Conservation (phyloP, 306 rosid genomes). For the Gillenia trifoliata region DNA sequence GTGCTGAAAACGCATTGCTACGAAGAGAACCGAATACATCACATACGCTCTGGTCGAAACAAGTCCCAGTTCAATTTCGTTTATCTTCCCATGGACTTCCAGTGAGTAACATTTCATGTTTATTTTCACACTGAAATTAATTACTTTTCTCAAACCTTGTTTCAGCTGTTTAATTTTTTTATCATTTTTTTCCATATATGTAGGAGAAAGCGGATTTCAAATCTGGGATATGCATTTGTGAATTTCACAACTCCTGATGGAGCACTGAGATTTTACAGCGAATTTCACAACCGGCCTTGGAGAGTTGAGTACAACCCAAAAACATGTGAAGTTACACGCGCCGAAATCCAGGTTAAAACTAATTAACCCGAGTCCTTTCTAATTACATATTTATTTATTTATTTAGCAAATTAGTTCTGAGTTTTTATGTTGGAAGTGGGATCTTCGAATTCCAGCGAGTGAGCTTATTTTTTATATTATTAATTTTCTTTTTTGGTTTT, state of each 20-base stretch:
- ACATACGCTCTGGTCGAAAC: background rate
- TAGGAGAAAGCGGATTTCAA: conserved; percentile 10
- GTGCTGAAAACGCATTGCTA: conserved; percentile 31
- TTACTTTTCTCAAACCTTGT: background rate
- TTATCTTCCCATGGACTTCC: conserved; percentile 57
- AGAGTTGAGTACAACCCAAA: conserved; percentile 21
- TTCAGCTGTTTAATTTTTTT: background rate
- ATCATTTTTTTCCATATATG: conserved; percentile 18
- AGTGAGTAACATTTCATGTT: background rate
- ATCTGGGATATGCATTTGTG: conserved; percentile 67
- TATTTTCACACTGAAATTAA: too few species aligned
- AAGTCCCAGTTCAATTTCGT: conserved; percentile 40
- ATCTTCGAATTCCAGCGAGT: too few species aligned
- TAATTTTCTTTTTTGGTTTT: background rate
- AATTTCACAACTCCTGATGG: conserved; percentile 40
- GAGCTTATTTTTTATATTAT: background rate
- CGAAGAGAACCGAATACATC: background rate
- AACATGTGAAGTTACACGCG: conserved; percentile 37
- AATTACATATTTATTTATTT: too few species aligned
- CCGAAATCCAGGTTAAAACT: conserved; percentile 40
- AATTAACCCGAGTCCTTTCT: too few species aligned
- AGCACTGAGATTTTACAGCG: conserved; percentile 28
- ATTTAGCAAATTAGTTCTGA: too few species aligned
- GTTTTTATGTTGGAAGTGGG: background rate
- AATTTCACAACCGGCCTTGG: conserved; percentile 37